Percentiles rank a stretch among this genome's conserved stretches.
Conservation (phyloP, 2,329 filamentous ascomycete genomes). For the Rhexocercosporidium sp. region DNA sequence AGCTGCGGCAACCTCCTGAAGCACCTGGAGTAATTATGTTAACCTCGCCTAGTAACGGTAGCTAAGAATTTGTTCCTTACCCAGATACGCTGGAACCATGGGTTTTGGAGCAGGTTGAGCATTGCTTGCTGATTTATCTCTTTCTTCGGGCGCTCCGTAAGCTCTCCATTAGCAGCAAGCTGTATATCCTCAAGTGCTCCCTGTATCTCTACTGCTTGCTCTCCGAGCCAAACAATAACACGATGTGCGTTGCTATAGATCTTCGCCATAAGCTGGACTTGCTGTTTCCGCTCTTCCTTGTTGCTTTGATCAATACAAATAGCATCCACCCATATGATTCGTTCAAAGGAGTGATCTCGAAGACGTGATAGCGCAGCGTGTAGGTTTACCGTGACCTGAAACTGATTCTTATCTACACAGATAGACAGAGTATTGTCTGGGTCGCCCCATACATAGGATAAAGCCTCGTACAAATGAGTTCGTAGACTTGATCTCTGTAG, state of each 20-base stretch:
- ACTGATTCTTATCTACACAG: conserved; percentile 14
- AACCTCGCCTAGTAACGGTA: neutral
- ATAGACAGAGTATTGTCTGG: conserved; percentile 14
- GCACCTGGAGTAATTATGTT: conserved; percentile 17
- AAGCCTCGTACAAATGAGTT: too few species aligned
- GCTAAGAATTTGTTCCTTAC: conserved; percentile 15
- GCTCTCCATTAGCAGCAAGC: neutral
- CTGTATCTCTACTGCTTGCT: conserved; percentile 9
- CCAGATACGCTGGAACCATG: conserved; percentile 29
- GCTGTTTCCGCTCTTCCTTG: conserved; percentile 14
- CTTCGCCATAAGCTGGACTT: conserved; percentile 25
- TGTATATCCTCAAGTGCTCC: conserved; percentile 14
- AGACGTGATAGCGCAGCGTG: conserved; percentile 22
- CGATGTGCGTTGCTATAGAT: conserved; percentile 23
- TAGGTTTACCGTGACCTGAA: conserved; percentile 19
- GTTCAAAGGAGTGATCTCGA: conserved; percentile 23
- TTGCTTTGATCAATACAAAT: conserved; percentile 25
- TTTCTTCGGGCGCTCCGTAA: neutral
- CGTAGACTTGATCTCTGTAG: conserved; percentile 21
- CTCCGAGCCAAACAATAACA: conserved; percentile 27
- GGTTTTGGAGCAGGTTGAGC: conserved; percentile 16
- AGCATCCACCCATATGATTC: conserved; percentile 25
- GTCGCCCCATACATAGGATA: conserved; percentile 28
- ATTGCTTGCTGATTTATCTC: conserved; percentile 13
- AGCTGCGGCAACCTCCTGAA: conserved; percentile 28